A percentile compares a stretch with the other conserved stretches of the same genome.
Conservation (phyloP, 2,329 filamentous ascomycete genomes). For the Claviceps spartinae region DNA sequence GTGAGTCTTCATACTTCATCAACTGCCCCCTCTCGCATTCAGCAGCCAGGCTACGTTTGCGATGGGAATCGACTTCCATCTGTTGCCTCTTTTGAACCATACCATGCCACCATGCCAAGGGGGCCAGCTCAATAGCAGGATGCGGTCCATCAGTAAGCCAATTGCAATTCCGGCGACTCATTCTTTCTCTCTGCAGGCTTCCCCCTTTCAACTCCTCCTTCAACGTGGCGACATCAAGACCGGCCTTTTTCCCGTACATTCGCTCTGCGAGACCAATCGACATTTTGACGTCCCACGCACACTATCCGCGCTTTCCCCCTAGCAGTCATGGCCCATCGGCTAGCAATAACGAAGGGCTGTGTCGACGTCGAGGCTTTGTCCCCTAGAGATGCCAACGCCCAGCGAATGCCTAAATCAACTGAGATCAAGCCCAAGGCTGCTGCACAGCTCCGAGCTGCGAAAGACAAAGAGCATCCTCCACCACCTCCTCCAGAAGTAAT, state of each 20-base stretch:
- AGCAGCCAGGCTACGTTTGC: not conserved
- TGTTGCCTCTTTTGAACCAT: not conserved
- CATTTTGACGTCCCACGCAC: not conserved
- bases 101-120: not conserved
- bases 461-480: constrained; percentile 53
- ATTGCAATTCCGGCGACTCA: not conserved
- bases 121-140: not conserved
- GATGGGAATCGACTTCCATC: not conserved
- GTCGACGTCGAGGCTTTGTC: constrained; percentile 50
- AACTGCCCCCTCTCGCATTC: not conserved
- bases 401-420: constrained; percentile 32
- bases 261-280: not conserved
- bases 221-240: not conserved
- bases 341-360: constrained; percentile 32
- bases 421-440: constrained; percentile 40
- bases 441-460: constrained; percentile 40
- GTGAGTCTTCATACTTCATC: constrained; percentile 11
- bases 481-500: constrained; percentile 46
- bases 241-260: not conserved
- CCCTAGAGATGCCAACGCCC: constrained; percentile 50
- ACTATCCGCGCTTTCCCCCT: constrained; percentile 2
- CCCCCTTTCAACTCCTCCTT: not conserved
- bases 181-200: not conserved
- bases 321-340: constrained; percentile 31
- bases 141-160: not conserved